Conservation (phyloP, 176 grass and related monocot genomes). For the Saccharum spontaneum region DNA sequence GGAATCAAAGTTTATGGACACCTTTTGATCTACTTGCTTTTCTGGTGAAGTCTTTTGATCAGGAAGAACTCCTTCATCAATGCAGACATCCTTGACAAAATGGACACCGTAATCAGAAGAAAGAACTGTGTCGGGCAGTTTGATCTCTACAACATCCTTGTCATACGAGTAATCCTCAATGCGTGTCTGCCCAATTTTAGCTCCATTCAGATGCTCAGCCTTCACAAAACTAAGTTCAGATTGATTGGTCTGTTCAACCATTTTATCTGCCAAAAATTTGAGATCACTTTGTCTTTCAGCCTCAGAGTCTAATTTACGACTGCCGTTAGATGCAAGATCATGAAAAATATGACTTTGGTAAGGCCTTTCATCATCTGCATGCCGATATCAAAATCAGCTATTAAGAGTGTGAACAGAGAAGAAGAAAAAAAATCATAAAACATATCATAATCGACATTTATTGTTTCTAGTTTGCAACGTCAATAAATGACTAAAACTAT, state of each 20-base stretch:
- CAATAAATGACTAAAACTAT: neutral
- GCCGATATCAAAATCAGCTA: neutral
- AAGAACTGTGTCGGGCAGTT: constrained; percentile 42
- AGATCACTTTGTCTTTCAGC: constrained; percentile 32
- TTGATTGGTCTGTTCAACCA: constrained; percentile 51
- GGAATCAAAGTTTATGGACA: constrained; percentile 27
- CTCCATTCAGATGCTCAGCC: constrained; percentile 38
- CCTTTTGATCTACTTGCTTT: constrained; percentile 35
- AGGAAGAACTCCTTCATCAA: constrained; percentile 61
- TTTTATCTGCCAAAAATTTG: constrained; percentile 33
- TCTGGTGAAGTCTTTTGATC: constrained; percentile 40
- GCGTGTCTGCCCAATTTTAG: constrained; percentile 29
- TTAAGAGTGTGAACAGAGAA: constrained; percentile 6
- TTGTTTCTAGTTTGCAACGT: constrained; percentile 8
- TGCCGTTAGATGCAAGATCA: constrained; percentile 22
- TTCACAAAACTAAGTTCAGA: constrained; percentile 45
- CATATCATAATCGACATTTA: neutral
- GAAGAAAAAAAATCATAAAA: neutral
- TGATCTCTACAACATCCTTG: constrained; percentile 73
- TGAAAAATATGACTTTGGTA: constrained; percentile 40
- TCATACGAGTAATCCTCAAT: constrained; percentile 60
- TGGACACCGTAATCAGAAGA: constrained; percentile 44
- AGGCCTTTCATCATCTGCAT: constrained; percentile 36
- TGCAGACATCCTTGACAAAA: constrained; percentile 83
- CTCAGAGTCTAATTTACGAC: constrained; percentile 31